These are phyloP conservation scores for Periconia sp. DNA, from an alignment of 2,329 filamentous ascomycete species.

Conservation along the genomic window DNA sequence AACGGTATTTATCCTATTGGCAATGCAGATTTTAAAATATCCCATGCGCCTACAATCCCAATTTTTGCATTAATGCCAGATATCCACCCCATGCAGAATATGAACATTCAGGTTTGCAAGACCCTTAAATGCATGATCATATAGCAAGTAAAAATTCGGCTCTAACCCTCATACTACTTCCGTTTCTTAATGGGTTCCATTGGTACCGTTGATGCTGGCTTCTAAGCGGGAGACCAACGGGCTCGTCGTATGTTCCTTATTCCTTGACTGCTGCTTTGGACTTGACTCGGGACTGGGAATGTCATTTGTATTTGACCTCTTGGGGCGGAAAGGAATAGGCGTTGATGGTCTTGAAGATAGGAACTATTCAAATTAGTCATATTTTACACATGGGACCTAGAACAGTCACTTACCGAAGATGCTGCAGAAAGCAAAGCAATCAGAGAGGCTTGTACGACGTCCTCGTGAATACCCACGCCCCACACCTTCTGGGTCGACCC, in stretches of 20 bases:
- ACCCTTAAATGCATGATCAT: too few species aligned
- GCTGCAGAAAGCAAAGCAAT: slow-evolving; percentile 86
- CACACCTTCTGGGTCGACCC: slow-evolving; percentile 76
- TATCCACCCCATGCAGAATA: too few species aligned
- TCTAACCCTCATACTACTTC: too few species aligned
- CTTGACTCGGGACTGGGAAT: slow-evolving; percentile 37
- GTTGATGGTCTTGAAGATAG: slow-evolving; percentile 72
- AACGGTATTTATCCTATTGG: too few species aligned
- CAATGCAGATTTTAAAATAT: too few species aligned
- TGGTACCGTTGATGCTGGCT: slow-evolving; percentile 31
- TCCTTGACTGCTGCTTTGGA: slow-evolving; percentile 16
- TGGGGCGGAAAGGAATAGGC: slow-evolving; percentile 67
- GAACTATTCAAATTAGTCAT: slow-evolving; percentile 69
- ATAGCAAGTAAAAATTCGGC: too few species aligned
- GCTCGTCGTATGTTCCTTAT: slow-evolving; percentile 13
- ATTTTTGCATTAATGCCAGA: too few species aligned
- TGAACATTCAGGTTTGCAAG: too few species aligned
- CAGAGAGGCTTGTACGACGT: slow-evolving; percentile 88
- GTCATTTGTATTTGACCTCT: slow-evolving; percentile 57
- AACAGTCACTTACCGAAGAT: slow-evolving; percentile 71
- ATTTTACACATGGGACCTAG: neutral
- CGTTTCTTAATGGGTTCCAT: too few species aligned
- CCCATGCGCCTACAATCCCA: too few species aligned
- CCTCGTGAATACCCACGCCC: slow-evolving; percentile 91
- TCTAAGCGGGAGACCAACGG: slow-evolving; percentile 36